Evolutionary conservation across 768 basidiomycete genomes (phyloP), one percentile per base, ranked within the genome.

Genomic region (Rhizopogon rudus): DNA sequence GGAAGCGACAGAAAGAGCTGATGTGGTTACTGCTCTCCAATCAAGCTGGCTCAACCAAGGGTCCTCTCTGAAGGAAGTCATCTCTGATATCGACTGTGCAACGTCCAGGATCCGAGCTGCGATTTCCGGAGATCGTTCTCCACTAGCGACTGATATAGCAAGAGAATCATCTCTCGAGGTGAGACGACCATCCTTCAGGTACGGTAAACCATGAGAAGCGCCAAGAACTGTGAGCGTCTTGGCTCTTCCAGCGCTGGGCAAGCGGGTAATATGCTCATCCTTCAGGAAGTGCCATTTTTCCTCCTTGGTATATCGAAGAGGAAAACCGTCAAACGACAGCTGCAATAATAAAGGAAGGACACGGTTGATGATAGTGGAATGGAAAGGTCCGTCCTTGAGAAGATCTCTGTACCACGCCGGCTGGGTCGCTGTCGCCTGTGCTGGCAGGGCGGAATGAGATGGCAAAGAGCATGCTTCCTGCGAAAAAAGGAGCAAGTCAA

Each of bases 201-300:
- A 73, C 3, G 74, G 71, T 6, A 79, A 52, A 8, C 79, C 79
- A 56, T 85, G 79, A 4, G 75, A 76, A 3, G 65, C 55, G 29
- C 74, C 71, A 3, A 88, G 70, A 10, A 87, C 60, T 2, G 68
- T 69, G 6, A 73, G 66, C 40, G 77, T 75, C 56, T 79, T 81
- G 49, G 53, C 70, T 17, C 72, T 71, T 7, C 67, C 71, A 1
- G 77, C 69, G 1, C 76, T 81, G 8, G 77, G 73, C 6, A 82
- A 65, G n/a, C 73, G 75, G 16, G 57, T 56, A 16, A 76, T 58
- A 17, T 67, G 52, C 1, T 67, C 71, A 28, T 63, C 59, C 43
- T 66, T 70, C 20, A 60, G 61, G 61, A 79, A 84, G 66, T 88
- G 83, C 93, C 93, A 98, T 9, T 82, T 78, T 33, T 86, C 78